Percentiles rank a stretch among this genome's conserved stretches.
Conservation (phyloP, 108 stramenopile species). For the Discostella stelligeroides region DNA sequence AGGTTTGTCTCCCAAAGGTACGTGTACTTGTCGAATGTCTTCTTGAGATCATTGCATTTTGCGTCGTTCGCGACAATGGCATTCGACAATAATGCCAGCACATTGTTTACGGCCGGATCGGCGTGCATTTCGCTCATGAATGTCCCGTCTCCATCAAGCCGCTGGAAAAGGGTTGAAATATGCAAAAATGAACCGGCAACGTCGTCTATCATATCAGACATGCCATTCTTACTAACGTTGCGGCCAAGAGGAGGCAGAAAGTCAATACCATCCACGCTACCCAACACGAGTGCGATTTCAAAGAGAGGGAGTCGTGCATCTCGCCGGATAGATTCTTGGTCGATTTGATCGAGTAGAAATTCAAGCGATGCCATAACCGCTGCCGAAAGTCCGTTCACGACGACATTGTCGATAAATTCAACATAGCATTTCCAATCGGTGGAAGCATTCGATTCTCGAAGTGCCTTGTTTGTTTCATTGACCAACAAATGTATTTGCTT, state of each 20-base stretch:
- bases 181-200: constrained; percentile 83
- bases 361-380: constrained; percentile 69
- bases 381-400: constrained; percentile 76
- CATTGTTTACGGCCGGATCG: constrained; percentile 63
- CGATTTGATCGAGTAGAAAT: constrained; percentile 74
- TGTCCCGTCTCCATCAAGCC: constrained; percentile 84
- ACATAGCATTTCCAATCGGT: constrained; percentile 85
- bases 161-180: constrained; percentile 77
- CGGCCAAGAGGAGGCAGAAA: constrained; percentile 64
- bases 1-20: constrained; percentile 84
- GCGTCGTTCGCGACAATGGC: constrained; percentile 61
- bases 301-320: constrained; percentile 76
- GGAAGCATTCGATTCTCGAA: constrained; percentile 69
- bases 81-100: constrained; percentile 71
- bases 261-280: constrained; percentile 48
- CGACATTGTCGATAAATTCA: constrained; percentile 83
- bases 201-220: constrained; percentile 68
- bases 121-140: constrained; percentile 83
- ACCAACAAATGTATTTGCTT: constrained; percentile 72
- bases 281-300: constrained; percentile 74
- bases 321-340: constrained; percentile 56
- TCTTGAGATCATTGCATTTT: constrained; percentile 63
- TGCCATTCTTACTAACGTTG: constrained; percentile 49
- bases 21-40: constrained; percentile 66
- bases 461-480: constrained; percentile 79